Evolutionary conservation across 2,329 filamentous ascomycete genomes (phyloP).

Genomic region (Colletotrichum abscissum): DNA sequence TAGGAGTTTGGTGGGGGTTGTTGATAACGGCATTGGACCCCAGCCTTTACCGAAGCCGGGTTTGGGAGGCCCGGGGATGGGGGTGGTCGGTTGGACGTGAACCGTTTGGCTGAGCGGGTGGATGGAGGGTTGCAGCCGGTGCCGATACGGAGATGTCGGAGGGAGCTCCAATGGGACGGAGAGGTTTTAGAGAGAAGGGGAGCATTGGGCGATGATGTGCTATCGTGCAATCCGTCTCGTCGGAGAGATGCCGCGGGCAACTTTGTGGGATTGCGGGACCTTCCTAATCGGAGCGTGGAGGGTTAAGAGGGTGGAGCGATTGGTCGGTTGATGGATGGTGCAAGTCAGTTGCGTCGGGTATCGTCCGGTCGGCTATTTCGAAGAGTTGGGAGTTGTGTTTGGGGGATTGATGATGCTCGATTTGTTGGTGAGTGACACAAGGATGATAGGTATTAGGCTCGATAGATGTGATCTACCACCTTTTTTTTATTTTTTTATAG

Average conservation of each 20-base stretch:
- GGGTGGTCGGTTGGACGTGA: neutral
- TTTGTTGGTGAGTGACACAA: too few relatives aligned
- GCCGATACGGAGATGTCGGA: constrained; percentile 30
- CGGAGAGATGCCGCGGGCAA: constrained; percentile 28
- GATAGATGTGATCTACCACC: too few relatives aligned
- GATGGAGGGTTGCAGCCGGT: neutral
- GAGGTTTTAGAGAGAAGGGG: neutral
- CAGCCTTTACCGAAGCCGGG: neutral
- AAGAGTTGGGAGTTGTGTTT: neutral
- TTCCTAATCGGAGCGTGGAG: constrained; percentile 9
- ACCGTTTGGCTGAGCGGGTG: neutral
- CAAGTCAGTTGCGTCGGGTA: neutral
- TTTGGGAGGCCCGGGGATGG: neutral
- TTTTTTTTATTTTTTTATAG: too few relatives aligned
- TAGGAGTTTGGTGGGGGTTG: constrained; percentile 8
- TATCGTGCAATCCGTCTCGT: neutral
- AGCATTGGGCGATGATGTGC: neutral
- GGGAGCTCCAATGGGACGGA: neutral
- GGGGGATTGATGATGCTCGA: neutral
- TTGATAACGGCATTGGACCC: neutral
- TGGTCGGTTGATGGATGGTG: neutral
- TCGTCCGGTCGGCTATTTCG: constrained; percentile 5
- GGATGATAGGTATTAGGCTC: neutral
- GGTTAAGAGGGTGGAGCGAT: neutral
- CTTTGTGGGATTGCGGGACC: neutral